phyloP scores from a whole-genome alignment of 495 filamentous ascomycete genomes.

The Hypomontagnella monticulosa region DNA sequence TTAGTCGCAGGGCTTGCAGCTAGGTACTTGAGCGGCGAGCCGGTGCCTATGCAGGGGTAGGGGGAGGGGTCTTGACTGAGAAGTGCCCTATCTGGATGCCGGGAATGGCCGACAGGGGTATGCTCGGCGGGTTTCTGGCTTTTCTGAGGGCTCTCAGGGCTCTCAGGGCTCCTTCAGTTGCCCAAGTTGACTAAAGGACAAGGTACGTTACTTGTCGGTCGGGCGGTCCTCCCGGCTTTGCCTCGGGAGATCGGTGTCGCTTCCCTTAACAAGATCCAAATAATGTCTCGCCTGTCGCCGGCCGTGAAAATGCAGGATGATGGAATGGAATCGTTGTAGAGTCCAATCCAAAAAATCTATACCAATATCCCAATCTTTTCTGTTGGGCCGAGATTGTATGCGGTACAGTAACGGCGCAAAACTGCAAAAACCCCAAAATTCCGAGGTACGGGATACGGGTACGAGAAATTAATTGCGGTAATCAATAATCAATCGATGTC shows the following conservation, averaged over 20 bases:
- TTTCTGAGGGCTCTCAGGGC: not conserved
- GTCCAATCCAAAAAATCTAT: not conserved
- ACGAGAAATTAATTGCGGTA: conserved; percentile 11
- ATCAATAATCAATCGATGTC: no score
- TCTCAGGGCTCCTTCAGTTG: no score
- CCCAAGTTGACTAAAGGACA: conserved; percentile 9
- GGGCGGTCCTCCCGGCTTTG: conserved; percentile 34
- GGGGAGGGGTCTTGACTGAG: conserved; percentile 6
- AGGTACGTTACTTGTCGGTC: conserved; percentile 26
- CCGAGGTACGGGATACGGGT: conserved; percentile 5
- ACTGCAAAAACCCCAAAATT: conserved; percentile 14
- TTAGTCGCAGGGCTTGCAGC: conserved; percentile 22
- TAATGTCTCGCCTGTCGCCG: conserved; percentile 32
- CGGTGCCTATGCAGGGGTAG: conserved; percentile 38
- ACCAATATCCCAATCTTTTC: conserved; percentile 1
- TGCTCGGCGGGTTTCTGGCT: not conserved
- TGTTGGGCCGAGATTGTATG: not conserved
- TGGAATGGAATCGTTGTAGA: conserved; percentile 26
- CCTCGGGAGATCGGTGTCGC: conserved; percentile 32
- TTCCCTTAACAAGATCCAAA: conserved; percentile 14
- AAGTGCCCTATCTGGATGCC: conserved; percentile 15
- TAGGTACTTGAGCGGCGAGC: conserved; percentile 32
- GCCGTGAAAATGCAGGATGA: conserved; percentile 5
- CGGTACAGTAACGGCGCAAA: no score
- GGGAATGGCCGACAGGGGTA: conserved; percentile 28